Evolutionary conservation across 2,329 filamentous ascomycete genomes (phyloP), one percentile per base, ranked within the genome.

Genomic region (Plectosphaerella cucumerina): DNA sequence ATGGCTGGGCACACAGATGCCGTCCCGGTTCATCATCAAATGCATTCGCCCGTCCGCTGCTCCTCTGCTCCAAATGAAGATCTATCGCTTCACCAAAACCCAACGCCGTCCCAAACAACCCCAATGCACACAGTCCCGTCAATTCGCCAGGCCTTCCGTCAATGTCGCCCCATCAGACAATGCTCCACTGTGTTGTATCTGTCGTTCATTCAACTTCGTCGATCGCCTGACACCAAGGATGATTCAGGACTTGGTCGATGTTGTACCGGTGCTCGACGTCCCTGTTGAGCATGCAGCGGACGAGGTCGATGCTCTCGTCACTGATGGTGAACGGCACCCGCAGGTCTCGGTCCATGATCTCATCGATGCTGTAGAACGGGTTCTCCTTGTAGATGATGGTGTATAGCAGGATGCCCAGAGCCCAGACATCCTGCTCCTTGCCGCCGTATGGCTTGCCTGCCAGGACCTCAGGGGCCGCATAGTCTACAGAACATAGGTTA

Each of bases 351-450:
- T 99, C 94, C 82, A 97, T 95, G 64, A 99, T 99, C 75, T 99
- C 94, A 68, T 99, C 94, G 62, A 97, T 94, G 70, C 89, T 95
- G 78, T 97, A 97, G 70, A 97, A 99, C 1, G 94, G 93, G 65
- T 99, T 99, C 72, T 99, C 94, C 73, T 97, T 99, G 80, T 99
- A 99, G 63, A 97, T 88, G 64, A 99, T 97, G 23, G 94, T 99
- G 75, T 99, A 99, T 14, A 99, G 82, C 22, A 99, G 80, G 62
- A 99, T 97, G 21, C 94, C 94, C 15, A 99, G 80, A 1, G 94
- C 94, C 94, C 94, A 99, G 26, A 99, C 91, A 64, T 99, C 94
- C 74, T 99, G 94, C 68, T 96, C 93, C 70, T 95, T 96, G 63
- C 94, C 94, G 58, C 88, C 84, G 70, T 99, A 99, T 15, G 92